Conservation (phyloP, 331 rosid genomes). For the Malus hybrid region DNA sequence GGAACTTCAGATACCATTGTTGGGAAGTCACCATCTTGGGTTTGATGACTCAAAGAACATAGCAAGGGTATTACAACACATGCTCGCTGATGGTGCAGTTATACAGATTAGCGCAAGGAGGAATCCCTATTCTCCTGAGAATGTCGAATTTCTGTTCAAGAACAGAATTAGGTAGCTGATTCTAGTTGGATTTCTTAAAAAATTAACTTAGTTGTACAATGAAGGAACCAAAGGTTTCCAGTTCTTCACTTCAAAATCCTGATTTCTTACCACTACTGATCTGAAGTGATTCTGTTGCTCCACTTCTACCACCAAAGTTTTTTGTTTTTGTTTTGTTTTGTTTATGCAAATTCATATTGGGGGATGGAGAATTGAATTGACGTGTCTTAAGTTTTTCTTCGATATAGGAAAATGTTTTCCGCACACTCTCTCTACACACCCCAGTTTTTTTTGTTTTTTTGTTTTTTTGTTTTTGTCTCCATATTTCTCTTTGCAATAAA, state of each 20-base stretch:
- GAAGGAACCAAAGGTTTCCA: neutral
- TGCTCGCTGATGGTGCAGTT: conserved; percentile 77
- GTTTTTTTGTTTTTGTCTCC: neutral
- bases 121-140: conserved; percentile 39
- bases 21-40: conserved; percentile 97
- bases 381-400: too few relatives aligned
- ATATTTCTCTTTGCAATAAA: too few relatives aligned
- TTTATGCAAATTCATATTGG: too few relatives aligned
- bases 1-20: conserved; percentile 59
- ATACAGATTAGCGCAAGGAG: conserved; percentile 68
- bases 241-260: neutral
- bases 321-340: too few relatives aligned
- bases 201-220: neutral
- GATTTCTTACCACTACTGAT: neutral
- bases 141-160: conserved; percentile 64
- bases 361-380: too few relatives aligned
- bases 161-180: conserved; percentile 53
- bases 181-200: neutral
- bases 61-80: conserved; percentile 60
- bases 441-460: neutral
- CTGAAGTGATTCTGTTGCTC: too few relatives aligned
- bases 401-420: too few relatives aligned
- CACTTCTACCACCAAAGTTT: too few relatives aligned
- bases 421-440: neutral
- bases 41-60: conserved; percentile 90